Conservation (phyloP, 805 yeast species). For the Zygoascus tannicola region DNA sequence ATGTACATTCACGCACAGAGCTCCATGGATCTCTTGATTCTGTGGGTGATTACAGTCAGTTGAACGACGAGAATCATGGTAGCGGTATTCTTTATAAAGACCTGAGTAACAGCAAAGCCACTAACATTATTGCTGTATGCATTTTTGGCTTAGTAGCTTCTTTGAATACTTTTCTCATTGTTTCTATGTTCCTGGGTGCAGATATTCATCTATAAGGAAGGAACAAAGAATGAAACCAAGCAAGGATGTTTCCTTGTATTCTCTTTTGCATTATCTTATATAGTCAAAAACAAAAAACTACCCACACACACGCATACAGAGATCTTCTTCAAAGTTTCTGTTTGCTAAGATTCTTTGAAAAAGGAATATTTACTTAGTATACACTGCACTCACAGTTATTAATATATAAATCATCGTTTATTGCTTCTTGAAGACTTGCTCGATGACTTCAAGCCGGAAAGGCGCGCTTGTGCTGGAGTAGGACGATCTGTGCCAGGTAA, state of each 20-base stretch:
- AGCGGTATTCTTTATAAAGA: constrained; percentile 35
- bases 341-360: too few species aligned
- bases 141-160: constrained; percentile 66
- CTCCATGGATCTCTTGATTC: not conserved
- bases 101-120: constrained; percentile 56
- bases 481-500: constrained; percentile 42
- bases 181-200: constrained; percentile 40
- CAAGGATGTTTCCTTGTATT: too few species aligned
- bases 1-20: constrained; percentile 1
- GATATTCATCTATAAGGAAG: constrained; percentile 41
- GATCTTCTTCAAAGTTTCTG: too few species aligned
- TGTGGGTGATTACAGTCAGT: not conserved
- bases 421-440: not conserved
- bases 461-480: constrained; percentile 9
- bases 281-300: too few species aligned
- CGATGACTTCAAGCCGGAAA: not conserved
- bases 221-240: too few species aligned
- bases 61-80: constrained; percentile 4
- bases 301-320: too few species aligned
- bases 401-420: not conserved
- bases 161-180: constrained; percentile 61
- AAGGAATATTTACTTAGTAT: too few species aligned
- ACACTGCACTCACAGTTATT: too few species aligned
- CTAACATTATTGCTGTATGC: constrained; percentile 44
- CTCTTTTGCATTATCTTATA: too few species aligned